Conservation (phyloP, 352 stramenopile genomes). For the Phytophthora nicotianae region DNA sequence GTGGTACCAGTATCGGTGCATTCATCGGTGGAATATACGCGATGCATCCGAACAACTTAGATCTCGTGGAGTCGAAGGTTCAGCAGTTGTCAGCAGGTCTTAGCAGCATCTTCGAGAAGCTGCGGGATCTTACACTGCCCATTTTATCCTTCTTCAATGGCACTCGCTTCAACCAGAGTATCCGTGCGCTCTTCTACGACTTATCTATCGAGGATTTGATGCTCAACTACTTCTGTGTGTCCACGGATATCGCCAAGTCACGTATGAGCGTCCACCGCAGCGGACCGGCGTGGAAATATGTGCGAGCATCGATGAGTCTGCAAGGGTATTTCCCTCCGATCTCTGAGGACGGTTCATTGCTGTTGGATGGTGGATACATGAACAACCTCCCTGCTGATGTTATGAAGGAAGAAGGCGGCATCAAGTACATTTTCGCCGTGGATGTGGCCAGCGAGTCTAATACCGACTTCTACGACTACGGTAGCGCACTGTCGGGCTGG, state of each 20-base stretch:
- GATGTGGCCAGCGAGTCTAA: slow-evolving; percentile 87
- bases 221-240: slow-evolving; percentile 94
- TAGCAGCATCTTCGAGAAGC: slow-evolving; percentile 75
- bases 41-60: slow-evolving; percentile 72
- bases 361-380: slow-evolving; percentile 93
- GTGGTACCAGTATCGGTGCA: slow-evolving; percentile 90
- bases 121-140: slow-evolving; percentile 87
- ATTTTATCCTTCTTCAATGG: slow-evolving; percentile 92
- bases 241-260: slow-evolving; percentile 92
- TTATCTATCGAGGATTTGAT: slow-evolving; percentile 90
- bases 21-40: slow-evolving; percentile 88
- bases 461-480: slow-evolving; percentile 83
- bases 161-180: slow-evolving; percentile 78
- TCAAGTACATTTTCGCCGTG: slow-evolving; percentile 91
- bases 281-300: slow-evolving; percentile 89
- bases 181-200: slow-evolving; percentile 76
- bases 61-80: slow-evolving; percentile 62
- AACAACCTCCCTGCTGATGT: slow-evolving; percentile 94
- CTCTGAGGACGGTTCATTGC: slow-evolving; percentile 84
- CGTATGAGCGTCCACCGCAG: slow-evolving; percentile 88
- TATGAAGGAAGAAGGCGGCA: slow-evolving; percentile 89
- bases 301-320: slow-evolving; percentile 92
- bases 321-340: slow-evolving; percentile 92
- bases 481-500: slow-evolving; percentile 83
- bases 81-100: slow-evolving; percentile 61